Percentiles rank a stretch among this genome's conserved stretches.
Conservation (phyloP, 441 rosid genomes). For the Adansonia grandidieri region DNA sequence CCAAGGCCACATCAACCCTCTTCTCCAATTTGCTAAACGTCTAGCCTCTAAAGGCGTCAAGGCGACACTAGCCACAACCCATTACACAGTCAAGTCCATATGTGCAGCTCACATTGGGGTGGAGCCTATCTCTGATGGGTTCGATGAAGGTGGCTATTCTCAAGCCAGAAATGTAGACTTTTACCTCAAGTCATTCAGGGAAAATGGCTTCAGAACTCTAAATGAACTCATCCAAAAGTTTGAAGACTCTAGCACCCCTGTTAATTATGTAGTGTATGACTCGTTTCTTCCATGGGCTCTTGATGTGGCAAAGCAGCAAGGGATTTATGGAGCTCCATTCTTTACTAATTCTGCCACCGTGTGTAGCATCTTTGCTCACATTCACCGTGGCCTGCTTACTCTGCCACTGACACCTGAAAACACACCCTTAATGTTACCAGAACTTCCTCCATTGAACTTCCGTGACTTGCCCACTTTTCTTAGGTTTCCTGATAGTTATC, state of each 20-base stretch:
- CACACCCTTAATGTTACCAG: conserved; percentile 44
- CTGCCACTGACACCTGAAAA: conserved; percentile 47
- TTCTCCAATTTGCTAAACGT: conserved; percentile 77
- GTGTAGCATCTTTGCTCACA: conserved; percentile 43
- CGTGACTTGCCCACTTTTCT: conserved; percentile 62
- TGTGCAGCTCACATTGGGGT: conserved; percentile 44
- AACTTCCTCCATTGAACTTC: conserved; percentile 52
- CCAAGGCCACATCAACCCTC: conserved; percentile 88
- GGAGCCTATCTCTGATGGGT: conserved; percentile 77
- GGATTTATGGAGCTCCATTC: conserved; percentile 58
- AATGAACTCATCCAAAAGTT: conserved; percentile 45
- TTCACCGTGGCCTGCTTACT: conserved; percentile 39
- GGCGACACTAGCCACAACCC: conserved; percentile 69
- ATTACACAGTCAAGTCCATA: conserved; percentile 55
- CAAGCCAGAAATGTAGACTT: conserved; percentile 43
- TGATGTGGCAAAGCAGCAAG: conserved; percentile 65
- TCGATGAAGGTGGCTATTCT: conserved; percentile 49
- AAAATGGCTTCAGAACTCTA: conserved; percentile 55
- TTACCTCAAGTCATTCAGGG: conserved; percentile 47
- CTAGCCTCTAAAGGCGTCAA: conserved; percentile 64
- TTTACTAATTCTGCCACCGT: conserved; percentile 68
- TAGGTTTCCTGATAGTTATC: conserved; percentile 44
- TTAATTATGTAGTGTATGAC: conserved; percentile 64
- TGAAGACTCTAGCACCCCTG: conserved; percentile 37
- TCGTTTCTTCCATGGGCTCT: conserved; percentile 81